These are phyloP conservation scores for Neurospora pannonica DNA, from an alignment of 495 filamentous ascomycete genomes.

Conservation along the genomic window DNA sequence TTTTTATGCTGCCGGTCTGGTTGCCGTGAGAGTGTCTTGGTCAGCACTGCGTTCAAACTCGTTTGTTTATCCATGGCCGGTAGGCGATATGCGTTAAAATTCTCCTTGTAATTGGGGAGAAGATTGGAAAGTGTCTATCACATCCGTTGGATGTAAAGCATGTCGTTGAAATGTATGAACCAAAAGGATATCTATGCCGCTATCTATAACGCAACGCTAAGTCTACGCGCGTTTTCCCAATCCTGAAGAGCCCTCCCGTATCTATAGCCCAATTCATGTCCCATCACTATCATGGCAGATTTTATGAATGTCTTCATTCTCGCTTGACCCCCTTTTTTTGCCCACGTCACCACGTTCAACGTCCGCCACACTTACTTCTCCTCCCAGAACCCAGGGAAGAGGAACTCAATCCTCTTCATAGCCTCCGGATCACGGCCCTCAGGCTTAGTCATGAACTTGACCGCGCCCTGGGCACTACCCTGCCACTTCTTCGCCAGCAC, in stretches of 20 bases:
- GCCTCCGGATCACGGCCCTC: conserved; percentile 53
- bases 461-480: conserved; percentile 50
- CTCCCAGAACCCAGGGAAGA: conserved; percentile 59
- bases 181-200: not conserved
- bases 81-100: not conserved
- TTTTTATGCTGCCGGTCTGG: not conserved
- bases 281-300: not conserved
- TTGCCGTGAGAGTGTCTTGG: not conserved
- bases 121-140: not conserved
- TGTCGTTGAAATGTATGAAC: not conserved
- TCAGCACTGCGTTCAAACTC: not conserved
- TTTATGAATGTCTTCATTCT: not conserved
- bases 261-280: not conserved
- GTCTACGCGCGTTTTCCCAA: not conserved
- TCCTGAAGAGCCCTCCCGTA: not conserved
- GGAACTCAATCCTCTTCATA: conserved; percentile 59
- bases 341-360: too few relatives aligned
- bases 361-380: conserved; percentile 14
- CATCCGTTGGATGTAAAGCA: not conserved
- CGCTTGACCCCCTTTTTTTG: not conserved
- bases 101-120: not conserved
- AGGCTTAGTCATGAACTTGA: conserved; percentile 66
- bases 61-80: too few relatives aligned
- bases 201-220: not conserved
- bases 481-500: conserved; percentile 70